Percentiles rank a stretch among this genome's conserved stretches.
Conservation (phyloP, 768 basidiomycete genomes). For the Collybiopsis confluens region DNA sequence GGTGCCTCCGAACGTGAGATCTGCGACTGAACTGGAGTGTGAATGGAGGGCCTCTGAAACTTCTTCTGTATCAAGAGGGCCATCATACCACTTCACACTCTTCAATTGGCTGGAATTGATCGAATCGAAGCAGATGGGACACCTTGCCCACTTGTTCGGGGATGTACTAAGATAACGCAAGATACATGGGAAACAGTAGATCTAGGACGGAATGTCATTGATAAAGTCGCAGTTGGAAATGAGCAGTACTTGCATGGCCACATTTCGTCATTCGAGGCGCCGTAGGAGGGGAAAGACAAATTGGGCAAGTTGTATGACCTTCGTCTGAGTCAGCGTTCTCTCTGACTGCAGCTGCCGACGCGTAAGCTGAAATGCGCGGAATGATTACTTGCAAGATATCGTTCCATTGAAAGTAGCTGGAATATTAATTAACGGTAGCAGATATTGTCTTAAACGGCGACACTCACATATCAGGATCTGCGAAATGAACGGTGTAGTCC, state of each 20-base stretch:
- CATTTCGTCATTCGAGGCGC: slow-evolving; percentile 96
- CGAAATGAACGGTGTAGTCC: slow-evolving; percentile 93
- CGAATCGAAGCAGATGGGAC: slow-evolving; percentile 96
- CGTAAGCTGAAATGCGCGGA: slow-evolving; percentile 74
- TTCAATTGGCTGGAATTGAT: slow-evolving; percentile 89
- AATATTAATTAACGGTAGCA: not conserved
- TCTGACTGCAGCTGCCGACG: slow-evolving; percentile 51
- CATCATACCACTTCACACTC: slow-evolving; percentile 86
- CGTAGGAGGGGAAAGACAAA: slow-evolving; percentile 87
- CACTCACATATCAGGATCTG: slow-evolving; percentile 92
- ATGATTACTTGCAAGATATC: slow-evolving; percentile 95
- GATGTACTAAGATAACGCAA: slow-evolving; percentile 85
- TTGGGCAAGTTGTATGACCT: slow-evolving; percentile 80
- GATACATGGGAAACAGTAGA: slow-evolving; percentile 94
- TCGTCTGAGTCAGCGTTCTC: slow-evolving; percentile 43
- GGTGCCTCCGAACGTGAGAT: slow-evolving; percentile 29
- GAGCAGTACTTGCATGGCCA: slow-evolving; percentile 74
- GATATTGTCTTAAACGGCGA: slow-evolving; percentile 9
- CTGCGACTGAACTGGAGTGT: slow-evolving; percentile 34
- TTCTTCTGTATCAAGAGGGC: slow-evolving; percentile 29
- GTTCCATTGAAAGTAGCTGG: slow-evolving; percentile 91
- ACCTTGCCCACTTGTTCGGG: slow-evolving; percentile 86
- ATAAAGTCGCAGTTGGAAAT: slow-evolving; percentile 4
- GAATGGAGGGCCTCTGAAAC: slow-evolving; percentile 42
- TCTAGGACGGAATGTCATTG: slow-evolving; percentile 36